phyloP scores from a whole-genome alignment of 495 filamentous ascomycete species.

The Hypoxylon intermedium region DNA sequence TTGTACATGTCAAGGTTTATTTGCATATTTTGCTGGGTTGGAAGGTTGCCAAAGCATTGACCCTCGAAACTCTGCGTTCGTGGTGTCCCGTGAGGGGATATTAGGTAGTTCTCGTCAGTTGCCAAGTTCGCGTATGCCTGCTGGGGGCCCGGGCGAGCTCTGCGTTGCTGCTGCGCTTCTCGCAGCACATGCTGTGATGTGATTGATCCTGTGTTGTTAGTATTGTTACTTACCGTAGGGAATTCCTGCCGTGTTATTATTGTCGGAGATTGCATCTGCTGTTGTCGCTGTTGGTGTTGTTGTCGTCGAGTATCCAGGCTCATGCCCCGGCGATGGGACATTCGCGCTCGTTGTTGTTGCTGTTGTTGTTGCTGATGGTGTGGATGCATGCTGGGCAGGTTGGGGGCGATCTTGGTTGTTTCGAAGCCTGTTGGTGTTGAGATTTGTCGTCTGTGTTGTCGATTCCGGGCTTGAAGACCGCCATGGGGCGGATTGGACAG shows the following conservation, averaged over 20 bases:
- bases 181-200: constrained; percentile 67
- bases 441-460: constrained; percentile 84
- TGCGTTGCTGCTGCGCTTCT: constrained; percentile 77
- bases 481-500: constrained; percentile 70
- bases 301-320: constrained; percentile 74
- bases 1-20: constrained; percentile 52
- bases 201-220: constrained; percentile 65
- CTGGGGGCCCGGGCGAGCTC: constrained; percentile 66
- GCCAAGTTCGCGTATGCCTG: constrained; percentile 48
- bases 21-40: constrained; percentile 42
- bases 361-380: constrained; percentile 46
- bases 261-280: constrained; percentile 49
- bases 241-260: constrained; percentile 59
- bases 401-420: constrained; percentile 65
- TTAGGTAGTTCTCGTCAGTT: constrained; percentile 49
- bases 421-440: constrained; percentile 82
- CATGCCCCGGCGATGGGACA: constrained; percentile 76
- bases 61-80: constrained; percentile 52
- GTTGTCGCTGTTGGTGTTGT: constrained; percentile 20
- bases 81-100: constrained; percentile 58
- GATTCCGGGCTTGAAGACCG: constrained; percentile 71
- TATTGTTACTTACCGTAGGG: constrained; percentile 63
- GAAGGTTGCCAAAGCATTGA: constrained; percentile 41
- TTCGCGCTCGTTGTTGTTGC: constrained; percentile 48
- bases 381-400: constrained; percentile 64